Evolutionary conservation across 1,284 basidiomycete genomes (phyloP).

Genomic region (Ustilago esculenta): DNA sequence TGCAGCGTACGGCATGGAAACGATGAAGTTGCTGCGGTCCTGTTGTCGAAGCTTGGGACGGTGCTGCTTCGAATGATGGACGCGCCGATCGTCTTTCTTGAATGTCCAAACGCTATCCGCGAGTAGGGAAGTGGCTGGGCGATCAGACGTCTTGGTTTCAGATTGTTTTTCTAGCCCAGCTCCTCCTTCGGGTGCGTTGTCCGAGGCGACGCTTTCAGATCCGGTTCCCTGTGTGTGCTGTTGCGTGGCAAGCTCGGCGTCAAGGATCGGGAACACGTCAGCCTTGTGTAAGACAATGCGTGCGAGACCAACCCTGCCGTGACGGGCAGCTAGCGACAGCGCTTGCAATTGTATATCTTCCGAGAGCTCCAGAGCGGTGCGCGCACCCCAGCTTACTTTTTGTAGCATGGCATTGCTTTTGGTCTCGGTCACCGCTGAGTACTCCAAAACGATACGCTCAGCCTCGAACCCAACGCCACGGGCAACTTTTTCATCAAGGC

Average conservation of each 20-base stretch:
- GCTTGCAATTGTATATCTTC: slow-evolving; percentile 53
- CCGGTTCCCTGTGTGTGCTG: slow-evolving; percentile 51
- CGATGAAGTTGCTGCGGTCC: slow-evolving; percentile 66
- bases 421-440: slow-evolving; percentile 32
- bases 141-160: background rate
- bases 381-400: slow-evolving; percentile 46
- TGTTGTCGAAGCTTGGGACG: slow-evolving; percentile 41
- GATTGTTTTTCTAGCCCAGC: slow-evolving; percentile 5
- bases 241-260: slow-evolving; percentile 58
- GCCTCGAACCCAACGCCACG: slow-evolving; percentile 58
- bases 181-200: slow-evolving; percentile 19
- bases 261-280: slow-evolving; percentile 66
- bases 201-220: slow-evolving; percentile 19
- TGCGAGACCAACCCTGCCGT: slow-evolving; percentile 39
- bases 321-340: slow-evolving; percentile 39
- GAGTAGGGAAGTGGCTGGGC: slow-evolving; percentile 44
- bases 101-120: slow-evolving; percentile 57
- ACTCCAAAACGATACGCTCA: slow-evolving; percentile 51
- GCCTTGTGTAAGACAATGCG: slow-evolving; percentile 54
- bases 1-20: slow-evolving; percentile 62
- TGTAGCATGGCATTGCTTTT: slow-evolving; percentile 28
- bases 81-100: slow-evolving; percentile 24
- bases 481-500: slow-evolving; percentile 45
- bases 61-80: slow-evolving; percentile 13
- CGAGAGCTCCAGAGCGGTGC: slow-evolving; percentile 52